A percentile compares a stretch with the other conserved stretches of the same genome.
Conservation (phyloP, 495 filamentous ascomycete genomes). For the Aspergillus nanangensis region DNA sequence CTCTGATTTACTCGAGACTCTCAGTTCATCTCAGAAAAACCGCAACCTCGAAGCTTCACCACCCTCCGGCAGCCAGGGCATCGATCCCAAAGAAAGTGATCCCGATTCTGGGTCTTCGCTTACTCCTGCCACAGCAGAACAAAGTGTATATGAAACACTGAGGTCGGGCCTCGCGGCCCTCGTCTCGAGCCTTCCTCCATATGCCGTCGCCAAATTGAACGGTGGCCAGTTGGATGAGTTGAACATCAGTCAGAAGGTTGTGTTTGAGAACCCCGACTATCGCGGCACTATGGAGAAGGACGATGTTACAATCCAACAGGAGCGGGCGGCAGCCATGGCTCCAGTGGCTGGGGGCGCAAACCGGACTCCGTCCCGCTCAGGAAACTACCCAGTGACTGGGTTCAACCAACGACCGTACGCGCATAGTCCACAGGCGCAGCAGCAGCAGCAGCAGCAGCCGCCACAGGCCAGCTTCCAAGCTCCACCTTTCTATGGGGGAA, state of each 20-base stretch:
- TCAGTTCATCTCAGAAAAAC: slow-evolving; percentile 82
- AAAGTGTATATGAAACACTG: slow-evolving; percentile 67
- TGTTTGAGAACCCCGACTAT: slow-evolving; percentile 66
- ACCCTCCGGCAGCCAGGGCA: slow-evolving; percentile 34
- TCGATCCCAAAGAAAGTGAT: slow-evolving; percentile 34
- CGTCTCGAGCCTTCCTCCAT: slow-evolving; percentile 74
- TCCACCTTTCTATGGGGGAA: slow-evolving; percentile 32
- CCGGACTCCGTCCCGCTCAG: slow-evolving; percentile 30
- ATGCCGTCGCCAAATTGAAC: slow-evolving; percentile 79
- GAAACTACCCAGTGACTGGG: slow-evolving; percentile 25
- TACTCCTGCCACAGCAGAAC: slow-evolving; percentile 61
- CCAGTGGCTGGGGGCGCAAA: slow-evolving; percentile 20
- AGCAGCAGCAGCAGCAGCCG: too few species aligned
- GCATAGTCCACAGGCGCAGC: slow-evolving; percentile 27
- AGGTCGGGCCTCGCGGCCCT: slow-evolving; percentile 68
- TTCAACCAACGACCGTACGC: slow-evolving; percentile 34
- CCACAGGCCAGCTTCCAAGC: slow-evolving; percentile 30
- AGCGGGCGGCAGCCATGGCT: slow-evolving; percentile 29
- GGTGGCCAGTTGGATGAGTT: slow-evolving; percentile 78
- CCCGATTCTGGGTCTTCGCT: slow-evolving; percentile 37
- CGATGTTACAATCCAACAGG: slow-evolving; percentile 47
- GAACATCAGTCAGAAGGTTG: slow-evolving; percentile 76
- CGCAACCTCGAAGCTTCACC: slow-evolving; percentile 63
- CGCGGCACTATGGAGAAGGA: slow-evolving; percentile 85
- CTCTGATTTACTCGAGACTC: slow-evolving; percentile 76